A percentile compares a stretch with the other conserved stretches of the same genome.
These are phyloP conservation scores for Candida ipomoeae DNA, from an alignment of 805 yeast genomes.

Conservation along the genomic window DNA sequence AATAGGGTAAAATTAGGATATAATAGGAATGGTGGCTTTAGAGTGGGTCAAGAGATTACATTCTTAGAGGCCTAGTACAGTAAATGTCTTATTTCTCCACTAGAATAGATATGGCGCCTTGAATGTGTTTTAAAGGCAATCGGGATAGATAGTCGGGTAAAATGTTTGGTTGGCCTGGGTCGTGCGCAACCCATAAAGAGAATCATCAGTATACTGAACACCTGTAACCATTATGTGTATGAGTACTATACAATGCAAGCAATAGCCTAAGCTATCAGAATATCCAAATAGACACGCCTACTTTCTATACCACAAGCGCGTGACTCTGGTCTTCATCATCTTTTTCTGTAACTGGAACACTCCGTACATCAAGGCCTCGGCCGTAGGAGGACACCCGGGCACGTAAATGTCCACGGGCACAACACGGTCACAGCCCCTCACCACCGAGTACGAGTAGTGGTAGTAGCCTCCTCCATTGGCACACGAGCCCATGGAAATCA, in stretches of 20 bases:
- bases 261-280: conserved; percentile 1
- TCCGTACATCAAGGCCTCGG: conserved; percentile 89
- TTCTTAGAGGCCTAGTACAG: too few relatives aligned
- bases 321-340: conserved; percentile 76
- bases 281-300: conserved; percentile 13
- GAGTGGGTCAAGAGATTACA: too few relatives aligned
- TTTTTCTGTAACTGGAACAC: conserved; percentile 85
- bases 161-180: too few relatives aligned
- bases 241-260: conserved; percentile 16
- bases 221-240: conserved; percentile 9
- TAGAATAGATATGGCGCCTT: too few relatives aligned
- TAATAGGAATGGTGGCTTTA: too few relatives aligned
- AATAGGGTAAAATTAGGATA: too few relatives aligned
- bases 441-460: conserved; percentile 85
- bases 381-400: conserved; percentile 91
- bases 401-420: conserved; percentile 88
- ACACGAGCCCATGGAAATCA: conserved; percentile 89
- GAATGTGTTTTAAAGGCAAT: too few relatives aligned
- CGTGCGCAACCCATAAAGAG: too few relatives aligned
- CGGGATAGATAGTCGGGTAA: too few relatives aligned
- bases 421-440: conserved; percentile 84
- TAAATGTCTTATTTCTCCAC: too few relatives aligned
- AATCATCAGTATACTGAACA: too few relatives aligned
- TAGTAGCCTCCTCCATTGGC: conserved; percentile 94
- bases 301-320: conserved; percentile 81